A percentile compares a stretch with the other conserved stretches of the same genome.
Conservation (phyloP, 2,329 filamentous ascomycete species). For the Monosporascus sp. region DNA sequence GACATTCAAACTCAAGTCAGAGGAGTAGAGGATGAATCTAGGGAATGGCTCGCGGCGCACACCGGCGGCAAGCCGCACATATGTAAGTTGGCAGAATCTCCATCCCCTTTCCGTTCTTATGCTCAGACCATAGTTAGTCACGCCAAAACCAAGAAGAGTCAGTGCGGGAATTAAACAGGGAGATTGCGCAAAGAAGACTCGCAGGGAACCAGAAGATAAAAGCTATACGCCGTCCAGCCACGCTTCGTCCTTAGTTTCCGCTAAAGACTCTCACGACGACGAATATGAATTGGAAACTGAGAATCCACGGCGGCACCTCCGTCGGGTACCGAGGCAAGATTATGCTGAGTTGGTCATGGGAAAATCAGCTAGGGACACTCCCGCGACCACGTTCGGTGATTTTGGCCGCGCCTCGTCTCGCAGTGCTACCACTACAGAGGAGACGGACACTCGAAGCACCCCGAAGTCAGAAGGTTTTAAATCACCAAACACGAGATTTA, state of each 20-base stretch:
- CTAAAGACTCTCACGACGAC: conserved; percentile 8
- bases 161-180: conserved; percentile 1
- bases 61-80: conserved; percentile 20
- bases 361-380: conserved; percentile 17
- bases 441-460: neutral
- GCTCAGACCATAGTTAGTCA: conserved; percentile 11
- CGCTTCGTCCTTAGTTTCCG: conserved; percentile 3
- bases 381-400: conserved; percentile 16
- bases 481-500: neutral
- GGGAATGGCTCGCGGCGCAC: conserved; percentile 25
- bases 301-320: conserved; percentile 16
- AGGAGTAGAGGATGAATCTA: conserved; percentile 20
- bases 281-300: conserved; percentile 5
- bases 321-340: conserved; percentile 20
- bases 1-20: conserved; percentile 16
- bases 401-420: conserved; percentile 4
- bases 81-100: conserved; percentile 15
- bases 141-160: conserved; percentile 9
- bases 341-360: conserved; percentile 24
- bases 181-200: conserved; percentile 4
- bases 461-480: neutral
- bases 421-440: neutral
- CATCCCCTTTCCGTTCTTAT: neutral
- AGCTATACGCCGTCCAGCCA: conserved; percentile 12
- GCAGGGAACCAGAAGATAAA: conserved; percentile 13